phyloP scores from a whole-genome alignment of 2,329 filamentous ascomycete species.

The Dothideomycetidae sp. region DNA sequence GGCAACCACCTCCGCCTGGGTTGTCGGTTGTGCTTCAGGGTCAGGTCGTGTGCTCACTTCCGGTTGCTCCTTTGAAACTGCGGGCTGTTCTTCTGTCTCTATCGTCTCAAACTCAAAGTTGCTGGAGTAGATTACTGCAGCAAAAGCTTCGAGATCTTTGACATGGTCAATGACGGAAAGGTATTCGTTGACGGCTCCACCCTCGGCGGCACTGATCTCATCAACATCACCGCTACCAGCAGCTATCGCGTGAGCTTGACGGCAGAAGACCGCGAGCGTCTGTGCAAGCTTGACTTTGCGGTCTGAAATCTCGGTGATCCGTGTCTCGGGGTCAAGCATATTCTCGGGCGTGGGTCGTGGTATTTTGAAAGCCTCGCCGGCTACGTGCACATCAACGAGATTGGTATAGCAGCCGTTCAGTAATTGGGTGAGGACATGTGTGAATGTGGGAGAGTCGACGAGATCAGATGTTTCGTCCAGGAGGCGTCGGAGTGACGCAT shows the following conservation, averaged over 20 bases:
- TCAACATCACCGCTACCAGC: conserved; percentile 54
- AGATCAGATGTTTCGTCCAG: conserved; percentile 93
- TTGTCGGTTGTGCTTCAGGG: background rate
- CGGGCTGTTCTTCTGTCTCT: conserved; percentile 15
- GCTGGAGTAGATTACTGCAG: conserved; percentile 74
- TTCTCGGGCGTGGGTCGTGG: conserved; percentile 23
- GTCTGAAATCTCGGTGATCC: conserved; percentile 33
- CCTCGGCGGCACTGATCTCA: conserved; percentile 18
- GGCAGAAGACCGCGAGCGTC: conserved; percentile 74
- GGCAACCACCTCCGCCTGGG: background rate
- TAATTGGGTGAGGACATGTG: conserved; percentile 69
- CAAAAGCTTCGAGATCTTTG: conserved; percentile 65
- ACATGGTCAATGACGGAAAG: conserved; percentile 59
- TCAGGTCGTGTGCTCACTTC: conserved; percentile 1
- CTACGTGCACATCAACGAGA: conserved; percentile 69
- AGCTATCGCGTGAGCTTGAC: conserved; percentile 81
- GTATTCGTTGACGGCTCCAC: conserved; percentile 31
- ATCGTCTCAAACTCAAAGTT: conserved; percentile 49
- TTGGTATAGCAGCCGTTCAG: conserved; percentile 79
- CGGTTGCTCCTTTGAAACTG: background rate
- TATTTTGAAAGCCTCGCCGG: conserved; percentile 59
- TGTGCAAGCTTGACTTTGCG: conserved; percentile 65
- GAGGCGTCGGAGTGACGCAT: conserved; percentile 60
- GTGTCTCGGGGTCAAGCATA: conserved; percentile 32
- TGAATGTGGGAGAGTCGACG: conserved; percentile 84